Evolutionary conservation across 768 basidiomycete species (phyloP).

Genomic region (Termitomyces sp.): DNA sequence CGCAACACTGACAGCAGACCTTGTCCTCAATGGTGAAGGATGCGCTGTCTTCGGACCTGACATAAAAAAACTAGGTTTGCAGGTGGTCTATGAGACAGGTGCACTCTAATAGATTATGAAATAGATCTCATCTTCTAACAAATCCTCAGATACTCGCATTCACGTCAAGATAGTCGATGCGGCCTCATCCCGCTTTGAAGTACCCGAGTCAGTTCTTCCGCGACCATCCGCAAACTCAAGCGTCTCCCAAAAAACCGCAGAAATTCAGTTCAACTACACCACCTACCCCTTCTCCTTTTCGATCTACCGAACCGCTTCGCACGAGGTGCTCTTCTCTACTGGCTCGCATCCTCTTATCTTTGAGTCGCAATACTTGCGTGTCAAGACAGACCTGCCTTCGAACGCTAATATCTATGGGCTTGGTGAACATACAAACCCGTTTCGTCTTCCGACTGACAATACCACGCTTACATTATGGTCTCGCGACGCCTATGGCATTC

Average conservation of each 20-base stretch:
- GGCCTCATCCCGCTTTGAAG: slow-evolving; percentile 50
- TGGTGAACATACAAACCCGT: slow-evolving; percentile 68
- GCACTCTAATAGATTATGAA: slow-evolving; percentile 9
- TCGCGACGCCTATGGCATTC: slow-evolving; percentile 60
- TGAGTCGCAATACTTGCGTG: slow-evolving; percentile 72
- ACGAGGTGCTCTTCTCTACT: slow-evolving; percentile 61
- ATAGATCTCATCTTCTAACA: background rate
- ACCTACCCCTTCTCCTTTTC: slow-evolving; percentile 59
- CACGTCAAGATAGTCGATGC: slow-evolving; percentile 63
- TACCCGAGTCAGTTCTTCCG: slow-evolving; percentile 59
- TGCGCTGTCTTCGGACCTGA: slow-evolving; percentile 64
- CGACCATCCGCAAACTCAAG: slow-evolving; percentile 36
- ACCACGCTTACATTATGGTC: slow-evolving; percentile 58
- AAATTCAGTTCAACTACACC: slow-evolving; percentile 60
- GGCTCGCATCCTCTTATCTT: slow-evolving; percentile 62
- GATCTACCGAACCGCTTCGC: slow-evolving; percentile 43
- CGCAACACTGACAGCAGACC: slow-evolving; percentile 43
- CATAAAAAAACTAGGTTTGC: slow-evolving; percentile 40
- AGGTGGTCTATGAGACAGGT: slow-evolving; percentile 61
- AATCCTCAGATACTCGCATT: slow-evolving; percentile 44
- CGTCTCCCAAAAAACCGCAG: slow-evolving; percentile 27
- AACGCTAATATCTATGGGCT: slow-evolving; percentile 74
- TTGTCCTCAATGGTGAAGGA: slow-evolving; percentile 45
- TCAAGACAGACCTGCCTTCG: slow-evolving; percentile 58
- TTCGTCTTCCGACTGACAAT: slow-evolving; percentile 51